These are phyloP conservation scores for Suillus subalutaceus DNA, from an alignment of 768 basidiomycete species.

Conservation along the genomic window DNA sequence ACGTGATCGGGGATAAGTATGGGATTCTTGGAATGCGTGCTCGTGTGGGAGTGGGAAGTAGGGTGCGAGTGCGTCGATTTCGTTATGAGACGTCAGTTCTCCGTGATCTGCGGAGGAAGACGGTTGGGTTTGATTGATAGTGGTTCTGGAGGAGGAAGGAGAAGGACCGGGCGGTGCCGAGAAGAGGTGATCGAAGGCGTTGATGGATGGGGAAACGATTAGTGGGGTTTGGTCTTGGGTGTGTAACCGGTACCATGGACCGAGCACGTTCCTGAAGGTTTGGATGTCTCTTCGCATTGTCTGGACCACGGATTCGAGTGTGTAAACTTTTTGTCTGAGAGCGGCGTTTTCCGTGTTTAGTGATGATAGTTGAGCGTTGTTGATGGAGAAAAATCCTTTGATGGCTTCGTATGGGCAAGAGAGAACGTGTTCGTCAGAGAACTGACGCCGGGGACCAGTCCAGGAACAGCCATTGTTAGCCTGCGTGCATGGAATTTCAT, in stretches of 20 bases:
- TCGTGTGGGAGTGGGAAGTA: conserved; percentile 27
- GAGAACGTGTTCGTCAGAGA: conserved; percentile 40
- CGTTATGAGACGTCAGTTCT: conserved; percentile 19
- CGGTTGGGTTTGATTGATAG: conserved; percentile 18
- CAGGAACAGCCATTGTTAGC: conserved; percentile 55
- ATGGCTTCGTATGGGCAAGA: conserved; percentile 62
- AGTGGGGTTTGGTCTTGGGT: conserved; percentile 25
- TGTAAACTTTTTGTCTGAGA: conserved; percentile 59
- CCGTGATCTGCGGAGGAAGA: conserved; percentile 20
- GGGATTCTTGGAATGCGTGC: conserved; percentile 11
- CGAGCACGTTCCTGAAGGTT: conserved; percentile 56
- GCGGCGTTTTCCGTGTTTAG: conserved; percentile 67
- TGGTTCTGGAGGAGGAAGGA: conserved; percentile 16
- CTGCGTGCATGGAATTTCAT: conserved; percentile 47
- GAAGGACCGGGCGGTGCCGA: conserved; percentile 22
- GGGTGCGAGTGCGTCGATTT: conserved; percentile 27
- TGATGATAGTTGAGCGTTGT: conserved; percentile 40
- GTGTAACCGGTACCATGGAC: conserved; percentile 60
- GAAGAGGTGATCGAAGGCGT: conserved; percentile 14
- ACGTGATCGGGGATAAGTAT: conserved; percentile 17
- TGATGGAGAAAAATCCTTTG: conserved; percentile 58
- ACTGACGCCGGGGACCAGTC: conserved; percentile 45
- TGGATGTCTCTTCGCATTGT: conserved; percentile 59
- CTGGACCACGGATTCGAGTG: conserved; percentile 58
- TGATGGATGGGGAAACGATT: conserved; percentile 13